Base-by-base conservation (phyloP, 352 stramenopile species). In the Phytophthora constricta region DNA sequence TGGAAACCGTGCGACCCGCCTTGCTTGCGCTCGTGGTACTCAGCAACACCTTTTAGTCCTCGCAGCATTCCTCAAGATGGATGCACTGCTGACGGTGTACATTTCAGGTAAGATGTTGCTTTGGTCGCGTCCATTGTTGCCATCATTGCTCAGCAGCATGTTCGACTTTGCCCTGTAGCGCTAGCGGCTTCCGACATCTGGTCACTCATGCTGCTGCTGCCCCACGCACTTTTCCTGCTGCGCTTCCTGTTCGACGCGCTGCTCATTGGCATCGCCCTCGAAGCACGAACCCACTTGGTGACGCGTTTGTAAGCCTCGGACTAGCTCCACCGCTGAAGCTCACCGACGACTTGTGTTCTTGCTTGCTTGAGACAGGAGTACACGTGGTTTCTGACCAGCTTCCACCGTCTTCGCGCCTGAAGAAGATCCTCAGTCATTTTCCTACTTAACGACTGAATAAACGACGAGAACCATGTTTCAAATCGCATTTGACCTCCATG, bases 301-400 rank as follows among this genome's bases (percentile, higher is more conserved):
- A 19, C n/a, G n/a, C n/a, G n/a, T n/a, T n/a, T n/a, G n/a, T n/a
- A n/a, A n/a, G n/a, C n/a, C n/a, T n/a, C n/a, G n/a, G n/a, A n/a
- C n/a, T n/a, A n/a, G n/a, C n/a, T n/a, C n/a, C n/a, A n/a, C 37
- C 25, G 25, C 19, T 20, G 37, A 25, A 64, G 2, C 46, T 62
- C 17, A 66, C 23, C 20, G 52, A 56, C 31, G n/a, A 22, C 31
- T 26, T 25, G n/a, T 46, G 20, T 47, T 28, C 33, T 42, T 42
- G 3, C 1, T 22, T 19, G 2, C 3, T 62, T 58, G 37, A 5
- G 14, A 58, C 66, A 91, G 83, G 74, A 78, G 8, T 72, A 82
- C 20, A 46, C 74, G 43, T 91, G 81, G 81, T 89, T 91, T 58
- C 65, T 89, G 41, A 87, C 75, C 49, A 87, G 70, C 31, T 91